These are phyloP conservation scores for Aotearoamyces nothofagi DNA, from an alignment of 2,329 filamentous ascomycete species.

Conservation along the genomic window DNA sequence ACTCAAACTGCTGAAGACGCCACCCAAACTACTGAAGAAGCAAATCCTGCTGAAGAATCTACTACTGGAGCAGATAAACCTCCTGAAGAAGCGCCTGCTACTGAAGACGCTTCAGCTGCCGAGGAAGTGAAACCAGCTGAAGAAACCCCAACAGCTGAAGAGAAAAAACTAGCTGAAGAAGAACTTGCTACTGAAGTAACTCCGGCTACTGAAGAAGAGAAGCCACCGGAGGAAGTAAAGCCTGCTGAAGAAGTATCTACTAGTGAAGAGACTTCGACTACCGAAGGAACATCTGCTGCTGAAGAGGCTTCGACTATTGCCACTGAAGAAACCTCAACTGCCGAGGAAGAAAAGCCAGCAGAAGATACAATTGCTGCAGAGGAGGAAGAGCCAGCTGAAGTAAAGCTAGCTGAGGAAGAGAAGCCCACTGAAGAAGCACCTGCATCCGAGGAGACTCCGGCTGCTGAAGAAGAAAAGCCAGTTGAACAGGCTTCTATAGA, in stretches of 20 bases:
- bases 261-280: conserved; percentile 1
- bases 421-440: conserved; percentile 1
- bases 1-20: not conserved
- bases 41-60: not conserved
- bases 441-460: not conserved
- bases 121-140: conserved; percentile 1
- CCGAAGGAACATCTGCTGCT: not conserved
- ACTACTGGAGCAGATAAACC: not conserved
- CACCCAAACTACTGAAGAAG: not conserved
- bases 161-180: conserved; percentile 3
- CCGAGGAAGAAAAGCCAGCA: conserved; percentile 1
- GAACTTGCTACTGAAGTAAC: conserved; percentile 1
- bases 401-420: not conserved
- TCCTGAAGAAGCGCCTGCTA: not conserved
- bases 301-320: not conserved
- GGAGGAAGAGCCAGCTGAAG: not conserved
- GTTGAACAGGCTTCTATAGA: conserved; percentile 8
- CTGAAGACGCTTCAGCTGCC: not conserved
- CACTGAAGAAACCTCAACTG: not conserved
- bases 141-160: not conserved
- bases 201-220: not conserved
- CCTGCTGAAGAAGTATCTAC: conserved; percentile 1
- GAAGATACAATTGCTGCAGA: not conserved
- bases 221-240: not conserved
- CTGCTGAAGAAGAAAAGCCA: not conserved